Evolutionary conservation across 331 rosid species (phyloP), one percentile per base, ranked within the genome.

Genomic region (Dryas integrifolia): DNA sequence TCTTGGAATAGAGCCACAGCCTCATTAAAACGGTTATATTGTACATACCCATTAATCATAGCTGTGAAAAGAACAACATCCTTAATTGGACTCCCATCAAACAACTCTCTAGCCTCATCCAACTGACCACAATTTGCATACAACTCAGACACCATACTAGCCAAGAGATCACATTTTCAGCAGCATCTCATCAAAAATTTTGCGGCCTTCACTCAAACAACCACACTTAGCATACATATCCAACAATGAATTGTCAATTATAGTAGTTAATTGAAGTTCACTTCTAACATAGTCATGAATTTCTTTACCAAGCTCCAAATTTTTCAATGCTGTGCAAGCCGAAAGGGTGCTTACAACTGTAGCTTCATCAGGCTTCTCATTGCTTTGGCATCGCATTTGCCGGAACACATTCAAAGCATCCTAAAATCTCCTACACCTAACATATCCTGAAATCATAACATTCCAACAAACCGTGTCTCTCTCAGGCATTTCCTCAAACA

Each of bases 31-130:
- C 73, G 55, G 58, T 88, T 85, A 66, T 82, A 90, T 61, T 86
- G 92, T 49, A 88, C 98, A 74, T 85, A 90, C 67, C 92, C 95
- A 81, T 88, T 86, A 74, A 92, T 86, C 98, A 89, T 86, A 67
- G 89, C 85, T 0, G 95, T 92, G 96, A 95, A 92, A 67, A 89
- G 89, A 77, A 92, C 88, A 48, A 85, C 81, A 77, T 89, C 98
- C 70, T 83, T 81, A 59, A 74, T 71, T 6, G 90, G 90, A 80
- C 91, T 88, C 70, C 60, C 82, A 70, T 90, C 89, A 80, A 92
- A 90, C 70, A 88, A 81, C 52, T 84, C 80, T 75, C 88, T 70
- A 30, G 95, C 96, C 81, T 82, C 81, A 50, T 82, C 90, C 83
- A 92, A 66, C 82, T 52, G 48, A 76, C 92, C 92, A 72, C 81